phyloP scores from a whole-genome alignment of 192 early-diverging fungal genomes.

The Nowakowskiella sp. region DNA sequence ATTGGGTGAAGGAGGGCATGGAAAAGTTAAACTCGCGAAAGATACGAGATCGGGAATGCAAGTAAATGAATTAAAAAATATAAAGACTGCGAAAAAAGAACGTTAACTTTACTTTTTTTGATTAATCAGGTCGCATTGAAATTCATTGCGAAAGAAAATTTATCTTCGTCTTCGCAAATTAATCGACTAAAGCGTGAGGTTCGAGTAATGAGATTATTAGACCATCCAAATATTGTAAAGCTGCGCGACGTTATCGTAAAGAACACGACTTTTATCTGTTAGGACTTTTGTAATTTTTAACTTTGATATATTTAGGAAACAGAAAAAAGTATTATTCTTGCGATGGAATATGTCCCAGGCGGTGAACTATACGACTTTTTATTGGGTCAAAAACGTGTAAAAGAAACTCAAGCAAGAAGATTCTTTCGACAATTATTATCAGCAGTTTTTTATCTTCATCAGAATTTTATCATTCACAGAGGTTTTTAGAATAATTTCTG shows the following conservation, averaged over 20 bases:
- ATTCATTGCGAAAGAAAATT: no score
- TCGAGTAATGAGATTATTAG: no score
- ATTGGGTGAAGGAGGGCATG: conserved; percentile 26
- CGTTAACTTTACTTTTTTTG: no score
- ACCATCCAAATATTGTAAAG: conserved; percentile 31
- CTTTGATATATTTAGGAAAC: conserved; percentile 33
- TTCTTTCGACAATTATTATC: conserved; percentile 26
- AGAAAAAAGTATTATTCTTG: no score
- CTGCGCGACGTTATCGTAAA: conserved; percentile 24
- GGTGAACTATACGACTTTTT: conserved; percentile 32
- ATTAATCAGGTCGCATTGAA: no score
- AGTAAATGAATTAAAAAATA: conserved; percentile 12
- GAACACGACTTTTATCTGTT: conserved; percentile 35
- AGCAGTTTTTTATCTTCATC: conserved; percentile 19
- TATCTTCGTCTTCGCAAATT: no score
- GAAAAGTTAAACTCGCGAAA: conserved; percentile 26
- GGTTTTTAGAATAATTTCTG: no score
- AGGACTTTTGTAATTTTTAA: no score
- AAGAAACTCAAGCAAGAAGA: conserved; percentile 7
- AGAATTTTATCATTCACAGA: no score
- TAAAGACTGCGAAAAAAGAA: no score
- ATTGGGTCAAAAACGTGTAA: conserved; percentile 14
- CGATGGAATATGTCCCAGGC: no score
- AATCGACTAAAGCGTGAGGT: no score
- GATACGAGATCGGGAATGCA: conserved; percentile 22